Evolutionary conservation across 2,329 filamentous ascomycete species (phyloP), one percentile per base, ranked within the genome.

Genomic region (Epichloe coenophiala): DNA sequence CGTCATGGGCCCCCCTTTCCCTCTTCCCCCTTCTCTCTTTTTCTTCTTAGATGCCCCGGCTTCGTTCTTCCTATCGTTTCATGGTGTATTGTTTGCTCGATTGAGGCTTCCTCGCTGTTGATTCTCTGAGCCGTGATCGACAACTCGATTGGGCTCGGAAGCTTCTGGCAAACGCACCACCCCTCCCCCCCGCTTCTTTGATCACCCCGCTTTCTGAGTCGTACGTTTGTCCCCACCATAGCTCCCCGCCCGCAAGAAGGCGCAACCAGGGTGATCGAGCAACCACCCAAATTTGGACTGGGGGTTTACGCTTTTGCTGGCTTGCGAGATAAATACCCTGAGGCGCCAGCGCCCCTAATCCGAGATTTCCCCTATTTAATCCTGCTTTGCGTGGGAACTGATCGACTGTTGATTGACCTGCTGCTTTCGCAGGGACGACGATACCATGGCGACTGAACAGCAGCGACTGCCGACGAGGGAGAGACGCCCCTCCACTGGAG

Each of bases 401-500:
- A 31, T 19, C 27, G 11, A 31, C 7, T 41, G 8, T 2, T 42
- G 12, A 15, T 2, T 42, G 12, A 41, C 21, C 15, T 43, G 15
- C n/a, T 9, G 12, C 5, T 42, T 38, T 17, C 9, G 35, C 17
- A 35, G 13, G 19, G 23, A 31, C 19, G 33, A 40, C 44, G 27
- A 44, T 49, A 60, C 45, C 52, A 68, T 68, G 65, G 60, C 64
- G 53, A 62, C 63, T 51, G 60, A 68, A 50, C 63, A 65, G 55
- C 55, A 63, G 47, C 59, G 59, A 52, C 54, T 79, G 48, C 74
- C 77, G 48, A 69, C 71, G 40, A 78, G 88, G 57, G 83, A 95
- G 75, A 84, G 90, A 59, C 86, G 80, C 58, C 88, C 86, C 52
- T 95, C 88, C 19, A 84, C 78, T 52, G 81, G 85, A 57, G 87